Conservation (phyloP, 1,284 basidiomycete genomes). For the Ceratorhiza oryzae-sativae region DNA sequence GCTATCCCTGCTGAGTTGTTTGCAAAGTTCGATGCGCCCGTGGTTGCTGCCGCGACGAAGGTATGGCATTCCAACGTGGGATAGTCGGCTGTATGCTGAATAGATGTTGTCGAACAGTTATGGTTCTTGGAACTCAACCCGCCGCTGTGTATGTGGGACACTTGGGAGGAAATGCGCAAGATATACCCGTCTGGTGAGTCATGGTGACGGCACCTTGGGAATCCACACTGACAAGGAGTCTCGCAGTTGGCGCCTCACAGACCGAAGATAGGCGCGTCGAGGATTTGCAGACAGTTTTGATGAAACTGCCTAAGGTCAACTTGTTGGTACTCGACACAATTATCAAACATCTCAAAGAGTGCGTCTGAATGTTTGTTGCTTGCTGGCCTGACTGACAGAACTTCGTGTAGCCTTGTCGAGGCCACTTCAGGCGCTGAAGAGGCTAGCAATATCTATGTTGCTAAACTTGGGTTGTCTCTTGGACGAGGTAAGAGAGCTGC, state of each 20-base stretch:
- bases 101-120: constrained; percentile 51
- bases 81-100: neutral
- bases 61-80: neutral
- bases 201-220: constrained; percentile 30
- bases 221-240: constrained; percentile 4
- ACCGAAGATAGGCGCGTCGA: constrained; percentile 67
- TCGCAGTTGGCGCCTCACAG: constrained; percentile 63
- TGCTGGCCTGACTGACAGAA: constrained; percentile 4
- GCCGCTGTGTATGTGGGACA: constrained; percentile 81
- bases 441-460: constrained; percentile 75
- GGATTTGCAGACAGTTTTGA: constrained; percentile 72
- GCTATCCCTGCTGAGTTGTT: constrained; percentile 72
- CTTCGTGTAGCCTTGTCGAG: constrained; percentile 65
- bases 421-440: constrained; percentile 71
- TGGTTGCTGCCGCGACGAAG: constrained; percentile 83
- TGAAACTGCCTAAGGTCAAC: constrained; percentile 79
- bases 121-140: constrained; percentile 88
- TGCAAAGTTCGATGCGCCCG: constrained; percentile 80
- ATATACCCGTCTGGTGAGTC: constrained; percentile 71
- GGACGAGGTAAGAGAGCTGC: constrained; percentile 73
- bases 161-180: constrained; percentile 87
- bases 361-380: constrained; percentile 47
- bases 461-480: constrained; percentile 85
- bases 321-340: constrained; percentile 83
- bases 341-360: constrained; percentile 79